Evolutionary conservation across 1,139 yeast species (phyloP), one percentile per base, ranked within the genome.

Genomic region (Nakaseomyces kungkrabaensis): DNA sequence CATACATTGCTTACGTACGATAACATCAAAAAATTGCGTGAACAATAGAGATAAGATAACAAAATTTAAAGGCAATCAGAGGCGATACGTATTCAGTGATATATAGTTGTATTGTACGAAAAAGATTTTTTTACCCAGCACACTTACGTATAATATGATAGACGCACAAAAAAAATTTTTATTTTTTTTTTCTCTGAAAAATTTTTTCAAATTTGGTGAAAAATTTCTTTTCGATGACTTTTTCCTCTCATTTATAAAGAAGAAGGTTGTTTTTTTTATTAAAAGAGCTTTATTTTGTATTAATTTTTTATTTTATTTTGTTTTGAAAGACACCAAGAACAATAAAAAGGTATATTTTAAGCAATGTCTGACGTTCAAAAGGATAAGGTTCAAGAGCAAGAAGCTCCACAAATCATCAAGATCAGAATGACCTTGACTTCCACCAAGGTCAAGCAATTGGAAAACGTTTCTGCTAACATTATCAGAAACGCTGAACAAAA

Each of bases 361-460:
- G 26, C 62, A 66, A 85, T 85, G 92, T 82, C 92, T 73, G 85
- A 83, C 74, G 74, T 79, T 69, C 83, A 81, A 78, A 88, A 88
- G 81, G 92, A 86, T 79, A 87, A 81, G 73, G 77, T 72, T 67
- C 85, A 79, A 72, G 86, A 81, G 74, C 86, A 81, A 73, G 86
- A 80, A 73, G 86, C 80, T 73, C 84, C 81, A 73, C 82, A 82
- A 72, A 78, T 87, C 81, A 89, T 85, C 84, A 90, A 92, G 85
- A 90, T 94, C 81, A 89, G 98, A 84, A 90, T 94, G 79, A 90
- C 97, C 73, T 83, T 94, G 80, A 89, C 96, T 73, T 92, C 98
- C 67, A 88, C 97, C 82, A 89, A 92, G 81, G 97, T 92, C 72
- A 89, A 89, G 85, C 95, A 88, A 77, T 83, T 94, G 73, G 98